Base-by-base conservation (phyloP, 441 rosid genomes). In the Iberis amara region DNA sequence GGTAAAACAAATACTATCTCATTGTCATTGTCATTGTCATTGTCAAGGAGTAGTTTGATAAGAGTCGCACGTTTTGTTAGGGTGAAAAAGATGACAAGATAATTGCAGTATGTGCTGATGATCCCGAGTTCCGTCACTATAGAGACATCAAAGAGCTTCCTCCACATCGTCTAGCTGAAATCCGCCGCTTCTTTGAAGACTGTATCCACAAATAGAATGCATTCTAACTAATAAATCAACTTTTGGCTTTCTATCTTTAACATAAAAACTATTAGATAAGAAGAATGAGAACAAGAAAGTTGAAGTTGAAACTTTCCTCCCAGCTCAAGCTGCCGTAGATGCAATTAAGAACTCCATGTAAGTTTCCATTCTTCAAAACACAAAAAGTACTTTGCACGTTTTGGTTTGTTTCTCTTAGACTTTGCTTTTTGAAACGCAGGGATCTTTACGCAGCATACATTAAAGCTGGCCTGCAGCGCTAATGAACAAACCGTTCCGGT, bases 281-380 rank as follows among this genome's bases (percentile, higher is more conserved):
- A 92, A 92, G 82, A 92, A 92, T 10, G 99, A 92, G 85, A 89
- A 92, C 84, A 92, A 92, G 89, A 76, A 70, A 68, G 99, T 92
- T 50, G 86, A 61, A 13, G 97, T 89, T 23, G 97, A 92, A 65
- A 89, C 78, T 67, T 92, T 89, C 67, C 70, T 92, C 53, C 94
- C 99, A 13, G 78, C 95, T 18, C 80, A 79, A 59, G 52, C 90
- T 38, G 96, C 97, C 33, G 31, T 76, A 23, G 75, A 68, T 5
- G 94, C 99, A 54, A 86, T 92, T 70, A 77, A 86, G 53, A 72
- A 84, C 70, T 86, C 99, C 62, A 89, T 89, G 99, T 92, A 47
- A 79, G 88, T 64, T 50, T 43, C 3, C 26, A 44, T 38, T 10
- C 10, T 27, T 46, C 10, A 8, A 57, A 36, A 52, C 55, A 53